Evolutionary conservation across 1,284 basidiomycete species (phyloP), one percentile per base, ranked within the genome.

Genomic region (Irpex rosettiformis): DNA sequence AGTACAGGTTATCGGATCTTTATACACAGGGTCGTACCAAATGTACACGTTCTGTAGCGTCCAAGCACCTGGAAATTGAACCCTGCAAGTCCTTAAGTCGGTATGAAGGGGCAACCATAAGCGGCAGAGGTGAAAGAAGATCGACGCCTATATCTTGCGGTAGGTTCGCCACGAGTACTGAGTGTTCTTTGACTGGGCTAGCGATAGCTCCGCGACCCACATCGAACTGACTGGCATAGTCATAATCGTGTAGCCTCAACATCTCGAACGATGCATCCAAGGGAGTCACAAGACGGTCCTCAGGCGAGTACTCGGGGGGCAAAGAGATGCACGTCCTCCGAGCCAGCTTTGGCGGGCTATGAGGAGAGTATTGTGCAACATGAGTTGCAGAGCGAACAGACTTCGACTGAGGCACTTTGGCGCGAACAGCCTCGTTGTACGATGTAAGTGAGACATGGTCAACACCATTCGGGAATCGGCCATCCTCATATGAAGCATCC

Each of bases 21-120:
- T 13, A 42, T 30, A 16, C 18, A n/a, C 11, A 40, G 3, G 11
- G 28, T 27, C 56, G 13, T 42, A 57, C 56, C 28, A 18, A 25
- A 28, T 37, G 28, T 5, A 57, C 42, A 47, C 49, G 49, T 13
- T 57, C 56, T 21, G 47, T 45, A 24, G 49, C 13, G n/a, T 33
- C 11, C 21, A 42, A 30, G 22, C 56, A 57, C 7, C 25, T 7
- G 13, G 25, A 22, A 11, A 45, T 28, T 37, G 18, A 48, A 8
- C 21, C 48, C 10, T n/a, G 27, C 48, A 57, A 25, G 24, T 57
- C 56, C 8, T 52, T 24, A 22, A 28, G 24, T 5, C 47, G 21
- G 33, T 56, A 16, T 18, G 16, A 22, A 10, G 45, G 43, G 11
- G 24, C 18, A 21, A 11, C 43, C 5, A n/a, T 30, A 42, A 48